phyloP scores from a whole-genome alignment of 2,329 filamentous ascomycete species.

The Talaromyces sp. region DNA sequence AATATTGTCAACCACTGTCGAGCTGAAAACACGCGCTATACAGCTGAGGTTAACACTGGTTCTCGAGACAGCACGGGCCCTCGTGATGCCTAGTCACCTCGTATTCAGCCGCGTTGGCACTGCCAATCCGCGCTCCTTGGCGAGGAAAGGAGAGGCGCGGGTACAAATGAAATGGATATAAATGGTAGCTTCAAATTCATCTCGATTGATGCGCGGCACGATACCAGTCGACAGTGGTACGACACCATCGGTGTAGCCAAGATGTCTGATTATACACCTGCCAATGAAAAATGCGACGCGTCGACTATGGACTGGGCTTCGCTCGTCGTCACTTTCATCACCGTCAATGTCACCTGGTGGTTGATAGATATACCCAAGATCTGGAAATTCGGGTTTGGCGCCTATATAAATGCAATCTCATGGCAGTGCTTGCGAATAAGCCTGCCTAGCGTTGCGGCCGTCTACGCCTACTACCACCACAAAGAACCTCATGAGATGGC shows the following conservation, averaged over 20 bases:
- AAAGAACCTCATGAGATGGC: background rate
- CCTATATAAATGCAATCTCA: background rate
- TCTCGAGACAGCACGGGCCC: background rate
- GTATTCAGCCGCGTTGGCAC: background rate
- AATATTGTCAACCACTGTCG: background rate
- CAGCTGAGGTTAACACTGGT: background rate
- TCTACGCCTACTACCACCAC: background rate
- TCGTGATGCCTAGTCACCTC: background rate
- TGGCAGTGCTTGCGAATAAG: background rate
- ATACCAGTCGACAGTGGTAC: background rate
- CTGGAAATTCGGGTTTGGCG: background rate
- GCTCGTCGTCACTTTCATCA: background rate
- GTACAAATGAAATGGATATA: background rate
- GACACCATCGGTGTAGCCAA: background rate
- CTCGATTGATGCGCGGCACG: background rate
- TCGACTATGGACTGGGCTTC: background rate
- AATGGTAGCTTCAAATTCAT: background rate
- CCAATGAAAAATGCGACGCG: background rate
- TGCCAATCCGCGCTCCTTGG: background rate
- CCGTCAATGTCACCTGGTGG: background rate
- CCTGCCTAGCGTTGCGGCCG: background rate
- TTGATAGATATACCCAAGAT: background rate
- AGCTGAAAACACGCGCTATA: background rate
- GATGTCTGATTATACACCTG: background rate
- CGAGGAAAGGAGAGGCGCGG: background rate